Conservation (phyloP, 345 rosid species). For the Sapria himalayana region DNA sequence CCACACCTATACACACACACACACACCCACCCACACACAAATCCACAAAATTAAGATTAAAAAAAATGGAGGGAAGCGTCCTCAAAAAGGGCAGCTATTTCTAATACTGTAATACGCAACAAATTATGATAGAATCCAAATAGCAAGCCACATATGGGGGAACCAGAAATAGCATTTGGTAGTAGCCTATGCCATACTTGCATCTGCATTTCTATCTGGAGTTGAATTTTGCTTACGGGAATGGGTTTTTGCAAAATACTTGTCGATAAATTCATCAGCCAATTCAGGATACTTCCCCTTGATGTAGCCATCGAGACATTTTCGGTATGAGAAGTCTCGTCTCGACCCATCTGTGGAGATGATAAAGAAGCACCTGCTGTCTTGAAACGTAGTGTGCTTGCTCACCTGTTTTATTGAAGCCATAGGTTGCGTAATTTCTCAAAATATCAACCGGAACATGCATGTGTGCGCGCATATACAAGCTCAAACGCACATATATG, state of each 20-base stretch:
- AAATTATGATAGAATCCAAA: too few relatives aligned
- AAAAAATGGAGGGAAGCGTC: too few relatives aligned
- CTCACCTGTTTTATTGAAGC: conserved; percentile 27
- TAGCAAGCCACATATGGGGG: too few relatives aligned
- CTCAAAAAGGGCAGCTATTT: too few relatives aligned
- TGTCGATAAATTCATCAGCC: conserved; percentile 37
- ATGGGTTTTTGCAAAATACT: conserved; percentile 34
- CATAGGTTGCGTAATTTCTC: not conserved
- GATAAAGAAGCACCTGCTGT: conserved; percentile 52
- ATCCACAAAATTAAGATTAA: too few relatives aligned
- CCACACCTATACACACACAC: too few relatives aligned
- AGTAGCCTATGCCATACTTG: too few relatives aligned
- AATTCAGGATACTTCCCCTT: conserved; percentile 36
- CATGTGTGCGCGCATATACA: too few relatives aligned
- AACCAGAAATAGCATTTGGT: too few relatives aligned
- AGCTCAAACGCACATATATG: too few relatives aligned
- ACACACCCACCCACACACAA: too few relatives aligned
- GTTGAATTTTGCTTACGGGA: conserved; percentile 18
- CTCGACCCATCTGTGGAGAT: conserved; percentile 46
- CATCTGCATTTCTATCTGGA: conserved; percentile 9
- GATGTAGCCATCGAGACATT: conserved; percentile 40
- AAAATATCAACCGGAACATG: not conserved
- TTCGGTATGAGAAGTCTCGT: conserved; percentile 66
- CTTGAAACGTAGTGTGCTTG: conserved; percentile 35
- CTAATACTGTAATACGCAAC: too few relatives aligned